These are phyloP conservation scores for Sporothrix inflata DNA, from an alignment of 2,329 filamentous ascomycete genomes.

Conservation along the genomic window DNA sequence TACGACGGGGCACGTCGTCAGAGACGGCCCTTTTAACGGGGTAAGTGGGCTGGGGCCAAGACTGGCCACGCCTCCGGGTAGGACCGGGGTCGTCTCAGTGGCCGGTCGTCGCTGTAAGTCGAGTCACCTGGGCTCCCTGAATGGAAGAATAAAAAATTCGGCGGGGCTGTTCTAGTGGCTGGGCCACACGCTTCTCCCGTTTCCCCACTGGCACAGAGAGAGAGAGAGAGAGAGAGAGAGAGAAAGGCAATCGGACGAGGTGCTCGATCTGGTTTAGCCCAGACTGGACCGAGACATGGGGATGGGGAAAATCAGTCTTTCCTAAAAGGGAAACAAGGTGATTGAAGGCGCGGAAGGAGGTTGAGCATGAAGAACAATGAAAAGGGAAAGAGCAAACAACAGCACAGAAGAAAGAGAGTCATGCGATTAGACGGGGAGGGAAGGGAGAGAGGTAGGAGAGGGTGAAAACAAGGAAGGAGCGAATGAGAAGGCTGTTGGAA, in stretches of 20 bases:
- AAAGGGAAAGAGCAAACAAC: not conserved
- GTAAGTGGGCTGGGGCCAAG: conserved; percentile 3
- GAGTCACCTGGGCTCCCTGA: not conserved
- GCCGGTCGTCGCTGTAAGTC: too few relatives aligned
- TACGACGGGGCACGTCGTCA: not conserved
- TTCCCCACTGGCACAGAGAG: too few relatives aligned
- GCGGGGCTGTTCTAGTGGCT: not conserved
- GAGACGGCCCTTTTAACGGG: conserved; percentile 19
- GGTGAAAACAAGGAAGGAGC: not conserved
- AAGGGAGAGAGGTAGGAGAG: not conserved
- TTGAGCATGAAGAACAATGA: not conserved
- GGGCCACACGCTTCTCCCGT: not conserved
- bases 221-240: too few relatives aligned
- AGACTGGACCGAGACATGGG: not conserved
- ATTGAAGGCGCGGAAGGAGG: not conserved
- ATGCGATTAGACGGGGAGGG: not conserved
- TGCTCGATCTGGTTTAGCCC: conserved; percentile 14
- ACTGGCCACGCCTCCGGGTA: not conserved
- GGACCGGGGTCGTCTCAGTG: not conserved
- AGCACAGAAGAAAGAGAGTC: not conserved
- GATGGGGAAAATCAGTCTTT: not conserved
- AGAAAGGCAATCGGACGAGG: conserved; percentile 9
- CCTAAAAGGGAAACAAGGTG: not conserved
- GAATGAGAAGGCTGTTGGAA: not conserved
- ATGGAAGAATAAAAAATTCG: not conserved